Evolutionary conservation across 2,329 filamentous ascomycete genomes (phyloP), one percentile per base, ranked within the genome.

Genomic region (Neospermospora avenae): DNA sequence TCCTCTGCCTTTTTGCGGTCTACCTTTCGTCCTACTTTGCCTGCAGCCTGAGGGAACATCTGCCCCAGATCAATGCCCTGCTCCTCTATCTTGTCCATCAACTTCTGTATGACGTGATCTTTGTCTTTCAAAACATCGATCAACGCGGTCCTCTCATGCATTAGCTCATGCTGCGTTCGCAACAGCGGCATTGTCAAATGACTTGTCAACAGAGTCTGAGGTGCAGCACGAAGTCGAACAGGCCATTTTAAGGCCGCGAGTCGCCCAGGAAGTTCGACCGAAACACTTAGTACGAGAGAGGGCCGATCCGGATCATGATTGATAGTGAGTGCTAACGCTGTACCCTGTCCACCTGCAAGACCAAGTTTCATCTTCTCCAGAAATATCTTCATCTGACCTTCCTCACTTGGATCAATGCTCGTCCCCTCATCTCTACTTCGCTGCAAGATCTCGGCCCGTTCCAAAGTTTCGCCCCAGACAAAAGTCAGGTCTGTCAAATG

Each of bases 401-500:
- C 77, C 61, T 87, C 86, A 16, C 69, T 73, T 65, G 90, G 86
- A 70, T 93, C 89, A 62, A 93, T 91, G 62, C 83, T 86, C 16
- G 87, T 89, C 67, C 85, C 81, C 66, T 87, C 80, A 24, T 81
- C 75, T 58, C 83, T 78, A 31, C 84, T 87, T 61, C 88, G 83
- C 61, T 79, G 76, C 58, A 86, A 80, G 59, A 93, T 88, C 11
- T 77, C 79, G n/a, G 77, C 78, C 22, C 84, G 77, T 58, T 85
- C 81, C 22, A 92, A 75, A 8, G 73, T 78, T 74, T 93, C 89
- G 25, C 77, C 75, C 90, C 90, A 95, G n/a, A 92, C 77, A 65
- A 86, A 82, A 70, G 82, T 85, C 61, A 92, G 78, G 70, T 93
- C 90, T 2, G 88, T 91, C 41, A 93, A 71, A 60, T 84, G 80